Conservation (phyloP, 108 stramenopile genomes). For the Nitzschia sp. region DNA sequence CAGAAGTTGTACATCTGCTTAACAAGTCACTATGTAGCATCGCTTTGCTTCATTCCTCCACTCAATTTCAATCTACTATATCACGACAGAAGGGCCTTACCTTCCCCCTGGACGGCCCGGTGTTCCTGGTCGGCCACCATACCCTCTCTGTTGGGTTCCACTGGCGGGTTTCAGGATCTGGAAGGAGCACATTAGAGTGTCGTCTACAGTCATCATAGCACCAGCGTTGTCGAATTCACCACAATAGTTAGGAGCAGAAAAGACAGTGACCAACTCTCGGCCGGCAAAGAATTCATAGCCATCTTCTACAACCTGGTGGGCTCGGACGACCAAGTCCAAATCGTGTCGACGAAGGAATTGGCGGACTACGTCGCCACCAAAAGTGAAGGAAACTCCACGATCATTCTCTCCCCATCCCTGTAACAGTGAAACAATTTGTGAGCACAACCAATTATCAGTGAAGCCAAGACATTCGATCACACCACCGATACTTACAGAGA, state of each 20-base stretch:
- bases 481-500: constrained; percentile 66
- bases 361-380: constrained; percentile 98
- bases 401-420: constrained; percentile 99
- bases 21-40: no score
- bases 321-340: constrained; percentile 96
- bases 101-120: constrained; percentile 62
- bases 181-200: constrained; percentile 96
- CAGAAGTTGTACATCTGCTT: no score
- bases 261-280: constrained; percentile 96
- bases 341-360: constrained; percentile 97
- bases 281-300: constrained; percentile 99
- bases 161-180: constrained; percentile 92
- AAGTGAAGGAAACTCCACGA: constrained; percentile 99
- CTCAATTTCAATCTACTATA: no score
- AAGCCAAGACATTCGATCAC: neutral
- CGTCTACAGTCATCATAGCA: constrained; percentile 97
- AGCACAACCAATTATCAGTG: neutral
- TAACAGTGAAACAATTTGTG: neutral
- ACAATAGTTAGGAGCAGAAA: constrained; percentile 98
- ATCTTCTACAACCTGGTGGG: constrained; percentile 99
- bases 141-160: constrained; percentile 75
- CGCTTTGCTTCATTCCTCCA: no score
- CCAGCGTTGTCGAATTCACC: constrained; percentile 99
- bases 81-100: constrained; percentile 32
- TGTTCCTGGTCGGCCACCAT: constrained; percentile 63